Conservation (phyloP, 2,329 filamentous ascomycete species). For the Colletotrichum australisinense region DNA sequence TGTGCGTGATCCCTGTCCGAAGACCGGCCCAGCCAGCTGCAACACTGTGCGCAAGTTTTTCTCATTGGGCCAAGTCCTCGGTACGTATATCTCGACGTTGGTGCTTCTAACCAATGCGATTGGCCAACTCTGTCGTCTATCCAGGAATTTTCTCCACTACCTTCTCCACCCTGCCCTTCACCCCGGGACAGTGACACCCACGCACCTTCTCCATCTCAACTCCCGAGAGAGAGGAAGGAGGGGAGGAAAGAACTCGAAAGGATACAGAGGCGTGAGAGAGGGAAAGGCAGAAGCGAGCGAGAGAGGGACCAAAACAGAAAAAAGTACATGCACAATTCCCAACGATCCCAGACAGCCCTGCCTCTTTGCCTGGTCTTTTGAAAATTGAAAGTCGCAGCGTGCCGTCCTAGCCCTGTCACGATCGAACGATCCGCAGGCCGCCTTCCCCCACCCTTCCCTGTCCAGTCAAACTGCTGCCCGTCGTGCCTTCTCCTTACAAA, state of each 20-base stretch:
- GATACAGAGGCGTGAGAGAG: too few relatives aligned
- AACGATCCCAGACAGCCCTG: neutral
- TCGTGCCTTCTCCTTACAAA: conserved; percentile 29
- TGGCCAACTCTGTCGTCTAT: conserved; percentile 12
- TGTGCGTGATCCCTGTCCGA: conserved; percentile 2
- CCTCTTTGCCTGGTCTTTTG: neutral
- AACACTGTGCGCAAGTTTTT: conserved; percentile 26
- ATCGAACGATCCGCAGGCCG: conserved; percentile 19
- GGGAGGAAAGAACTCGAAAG: too few relatives aligned
- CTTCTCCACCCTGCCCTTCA: neutral
- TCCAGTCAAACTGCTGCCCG: neutral
- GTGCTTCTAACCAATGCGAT: neutral
- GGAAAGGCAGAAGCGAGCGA: neutral
- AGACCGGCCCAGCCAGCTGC: neutral
- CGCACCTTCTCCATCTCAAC: conserved; percentile 11
- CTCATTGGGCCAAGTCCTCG: neutral
- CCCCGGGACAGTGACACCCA: neutral
- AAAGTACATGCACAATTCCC: neutral
- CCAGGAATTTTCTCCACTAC: neutral
- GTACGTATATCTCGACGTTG: neutral
- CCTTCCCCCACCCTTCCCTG: conserved; percentile 9
- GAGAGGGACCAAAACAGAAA: neutral
- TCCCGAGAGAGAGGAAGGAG: neutral
- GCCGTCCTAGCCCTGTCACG: neutral
- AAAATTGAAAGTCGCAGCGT: neutral